Evolutionary conservation across 495 filamentous ascomycete genomes (phyloP).

Genomic region (Jackrogersella minutella): DNA sequence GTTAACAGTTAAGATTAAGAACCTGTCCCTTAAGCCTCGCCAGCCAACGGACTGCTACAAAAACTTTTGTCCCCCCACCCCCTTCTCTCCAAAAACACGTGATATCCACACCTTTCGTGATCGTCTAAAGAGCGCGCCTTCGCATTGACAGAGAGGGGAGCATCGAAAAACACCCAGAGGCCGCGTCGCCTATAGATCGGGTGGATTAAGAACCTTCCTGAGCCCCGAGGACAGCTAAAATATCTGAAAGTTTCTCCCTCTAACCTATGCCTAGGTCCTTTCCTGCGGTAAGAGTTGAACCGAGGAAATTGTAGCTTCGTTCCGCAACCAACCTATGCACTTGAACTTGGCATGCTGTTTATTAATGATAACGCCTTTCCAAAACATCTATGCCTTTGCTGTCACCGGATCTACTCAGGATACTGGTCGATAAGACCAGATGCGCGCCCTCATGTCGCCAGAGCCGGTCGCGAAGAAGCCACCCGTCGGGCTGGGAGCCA

Average conservation of each 20-base stretch:
- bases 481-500: constrained; percentile 82
- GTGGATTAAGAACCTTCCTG: background rate
- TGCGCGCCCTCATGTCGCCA: constrained; percentile 89
- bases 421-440: constrained; percentile 74
- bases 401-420: constrained; percentile 2
- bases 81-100: constrained; percentile 25
- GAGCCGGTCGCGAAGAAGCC: constrained; percentile 86
- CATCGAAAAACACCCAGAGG: background rate
- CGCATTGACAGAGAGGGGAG: background rate
- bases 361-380: no score
- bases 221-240: constrained; percentile 3
- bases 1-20: constrained; percentile 11
- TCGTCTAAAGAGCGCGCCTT: background rate
- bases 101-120: constrained; percentile 19
- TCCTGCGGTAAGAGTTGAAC: background rate
- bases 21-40: constrained; percentile 2
- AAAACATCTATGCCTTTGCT: no score
- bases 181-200: background rate
- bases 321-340: no score
- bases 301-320: background rate
- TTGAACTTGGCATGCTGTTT: no score
- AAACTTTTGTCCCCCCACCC: constrained; percentile 25
- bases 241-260: background rate
- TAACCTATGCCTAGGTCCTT: background rate
- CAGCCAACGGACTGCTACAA: constrained; percentile 24